These are phyloP conservation scores for Hanseniaspora valbyensis DNA, from an alignment of 805 yeast genomes.

Conservation along the genomic window DNA sequence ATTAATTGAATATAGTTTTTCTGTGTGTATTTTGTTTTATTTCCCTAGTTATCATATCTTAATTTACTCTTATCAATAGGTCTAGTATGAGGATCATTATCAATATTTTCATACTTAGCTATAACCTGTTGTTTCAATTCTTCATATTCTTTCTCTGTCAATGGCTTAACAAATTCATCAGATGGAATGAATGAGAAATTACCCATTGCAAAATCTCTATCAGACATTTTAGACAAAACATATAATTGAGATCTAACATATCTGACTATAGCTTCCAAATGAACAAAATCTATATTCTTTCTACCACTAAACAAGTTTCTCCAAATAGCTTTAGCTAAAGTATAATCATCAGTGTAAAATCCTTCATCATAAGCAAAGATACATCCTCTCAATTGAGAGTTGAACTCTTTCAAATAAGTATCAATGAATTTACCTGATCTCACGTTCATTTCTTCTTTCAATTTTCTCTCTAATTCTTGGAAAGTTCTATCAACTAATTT, in stretches of 20 bases:
- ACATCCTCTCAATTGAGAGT: slow-evolving; percentile 79
- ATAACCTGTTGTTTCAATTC: slow-evolving; percentile 41
- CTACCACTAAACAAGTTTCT: slow-evolving; percentile 85
- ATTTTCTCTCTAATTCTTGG: slow-evolving; percentile 75
- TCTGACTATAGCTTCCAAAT: slow-evolving; percentile 78
- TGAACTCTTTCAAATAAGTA: slow-evolving; percentile 78
- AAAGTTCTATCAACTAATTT: slow-evolving; percentile 81
- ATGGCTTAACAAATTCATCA: slow-evolving; percentile 59
- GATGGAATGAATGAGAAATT: slow-evolving; percentile 77
- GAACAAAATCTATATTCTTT: slow-evolving; percentile 66
- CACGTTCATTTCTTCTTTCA: slow-evolving; percentile 78
- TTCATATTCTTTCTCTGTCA: slow-evolving; percentile 54
- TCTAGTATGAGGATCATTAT: slow-evolving; percentile 33
- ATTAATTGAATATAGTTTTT: too few species aligned
- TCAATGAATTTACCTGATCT: slow-evolving; percentile 71
- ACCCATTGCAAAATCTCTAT: slow-evolving; percentile 88
- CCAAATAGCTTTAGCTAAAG: slow-evolving; percentile 72
- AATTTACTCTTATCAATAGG: slow-evolving; percentile 52
- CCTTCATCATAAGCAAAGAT: slow-evolving; percentile 91
- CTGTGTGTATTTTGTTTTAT: background rate
- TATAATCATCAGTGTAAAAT: slow-evolving; percentile 62
- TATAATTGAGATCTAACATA: slow-evolving; percentile 84
- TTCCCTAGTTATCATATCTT: slow-evolving; percentile 36
- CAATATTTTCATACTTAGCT: slow-evolving; percentile 42
- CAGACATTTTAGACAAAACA: slow-evolving; percentile 73